A percentile compares a stretch with the other conserved stretches of the same genome.
Conservation (phyloP, 176 grass and related monocot genomes). For the Musa troglodytarum region DNA sequence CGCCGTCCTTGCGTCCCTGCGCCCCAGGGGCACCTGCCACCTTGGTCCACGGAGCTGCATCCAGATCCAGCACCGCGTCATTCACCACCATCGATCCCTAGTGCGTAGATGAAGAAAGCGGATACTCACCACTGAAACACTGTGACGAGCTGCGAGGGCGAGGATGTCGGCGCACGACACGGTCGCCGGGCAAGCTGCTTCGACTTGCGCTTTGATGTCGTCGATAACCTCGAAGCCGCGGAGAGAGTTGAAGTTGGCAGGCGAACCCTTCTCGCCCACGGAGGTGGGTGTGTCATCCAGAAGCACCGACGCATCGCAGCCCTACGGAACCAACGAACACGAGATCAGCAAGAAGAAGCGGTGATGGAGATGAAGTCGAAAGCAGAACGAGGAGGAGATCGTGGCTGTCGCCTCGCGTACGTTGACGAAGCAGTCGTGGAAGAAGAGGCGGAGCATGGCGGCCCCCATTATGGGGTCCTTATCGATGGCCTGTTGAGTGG, state of each 20-base stretch:
- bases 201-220: background rate
- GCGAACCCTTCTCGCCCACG: background rate
- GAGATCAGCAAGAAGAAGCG: background rate
- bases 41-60: background rate
- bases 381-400: background rate
- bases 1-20: background rate
- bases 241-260: background rate
- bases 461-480: constrained; percentile 12
- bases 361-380: constrained; percentile 1
- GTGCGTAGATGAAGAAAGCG: background rate
- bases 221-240: background rate
- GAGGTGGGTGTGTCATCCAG: background rate
- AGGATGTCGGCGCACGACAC: constrained; percentile 27
- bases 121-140: background rate
- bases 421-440: constrained; percentile 10
- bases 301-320: constrained; percentile 3
- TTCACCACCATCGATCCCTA: no score
- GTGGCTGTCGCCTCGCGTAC: constrained; percentile 32
- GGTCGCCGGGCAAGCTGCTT: background rate
- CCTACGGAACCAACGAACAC: background rate
- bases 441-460: constrained; percentile 7
- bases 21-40: background rate
- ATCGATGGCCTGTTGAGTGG: constrained; percentile 14
- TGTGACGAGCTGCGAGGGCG: background rate
- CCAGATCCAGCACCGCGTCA: background rate